Evolutionary conservation across 2,329 filamentous ascomycete species (phyloP).

Genomic region (Aspergillaceae sp.): DNA sequence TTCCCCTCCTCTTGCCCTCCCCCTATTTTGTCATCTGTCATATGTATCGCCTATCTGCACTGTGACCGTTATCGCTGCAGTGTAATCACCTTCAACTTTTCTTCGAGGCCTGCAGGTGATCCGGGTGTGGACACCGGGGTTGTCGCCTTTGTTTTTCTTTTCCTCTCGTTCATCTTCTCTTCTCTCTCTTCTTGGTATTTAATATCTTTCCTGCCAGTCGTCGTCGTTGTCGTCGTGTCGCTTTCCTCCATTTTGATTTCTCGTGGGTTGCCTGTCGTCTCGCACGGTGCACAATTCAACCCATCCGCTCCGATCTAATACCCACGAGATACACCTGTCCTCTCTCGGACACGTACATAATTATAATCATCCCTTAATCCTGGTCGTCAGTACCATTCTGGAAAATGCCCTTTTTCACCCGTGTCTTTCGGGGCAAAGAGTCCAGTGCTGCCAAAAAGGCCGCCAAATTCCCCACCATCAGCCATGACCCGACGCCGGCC

Average conservation of each 20-base stretch:
- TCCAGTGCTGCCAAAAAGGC: conserved; percentile 53
- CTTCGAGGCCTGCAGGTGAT: conserved; percentile 5
- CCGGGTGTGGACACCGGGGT: neutral
- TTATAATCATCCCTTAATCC: no score
- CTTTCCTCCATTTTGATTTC: no score
- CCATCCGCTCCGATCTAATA: neutral
- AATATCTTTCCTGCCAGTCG: neutral
- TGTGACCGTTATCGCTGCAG: no score
- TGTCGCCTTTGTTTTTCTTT: conserved; percentile 3
- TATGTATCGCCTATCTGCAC: neutral
- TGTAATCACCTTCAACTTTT: no score
- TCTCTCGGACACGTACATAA: no score
- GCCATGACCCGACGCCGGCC: conserved; percentile 44
- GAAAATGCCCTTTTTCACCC: conserved; percentile 51
- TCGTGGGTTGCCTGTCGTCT: conserved; percentile 1
- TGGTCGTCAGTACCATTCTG: no score
- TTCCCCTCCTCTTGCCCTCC: conserved; percentile 3
- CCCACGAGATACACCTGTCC: neutral
- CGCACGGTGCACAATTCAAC: conserved; percentile 7
- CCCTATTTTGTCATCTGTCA: conserved; percentile 1
- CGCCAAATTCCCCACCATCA: conserved; percentile 42
- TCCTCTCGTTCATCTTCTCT: conserved; percentile 5
- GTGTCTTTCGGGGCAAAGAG: conserved; percentile 67
- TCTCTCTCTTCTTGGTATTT: conserved; percentile 1
- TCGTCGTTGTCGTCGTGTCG: neutral